Base-by-base conservation (phyloP, 2,329 filamentous ascomycete species). In the Talaromyces funiculosus region DNA sequence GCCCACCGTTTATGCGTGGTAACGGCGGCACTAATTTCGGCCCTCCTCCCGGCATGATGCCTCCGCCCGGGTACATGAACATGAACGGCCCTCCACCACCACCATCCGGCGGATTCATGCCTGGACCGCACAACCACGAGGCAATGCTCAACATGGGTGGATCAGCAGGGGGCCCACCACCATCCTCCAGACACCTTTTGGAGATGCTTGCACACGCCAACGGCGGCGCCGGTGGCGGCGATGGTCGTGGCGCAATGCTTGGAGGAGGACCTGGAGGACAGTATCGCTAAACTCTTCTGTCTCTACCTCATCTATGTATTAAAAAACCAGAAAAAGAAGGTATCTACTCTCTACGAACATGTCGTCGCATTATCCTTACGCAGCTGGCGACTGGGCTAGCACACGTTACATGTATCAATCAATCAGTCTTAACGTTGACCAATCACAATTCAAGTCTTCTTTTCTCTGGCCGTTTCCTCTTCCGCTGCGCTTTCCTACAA, bases 21-120 rank as follows among this genome's bases (percentile, higher is more conserved):
- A 67, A 62, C 24, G 59, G 70, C 5, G 63, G 67, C 14, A 61
- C 65, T 16, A 68, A 65, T 31, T 73, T 71, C 56, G 72, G 69
- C 2, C 72, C 71, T 54, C 76, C 76, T 12, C 76, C 76, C 5
- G 76, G 75, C 53, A 78, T 78, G 73, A 75, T 76, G 67, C 76
- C 76, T 29, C 77, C 76, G 24, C 77, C 76, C 3, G 77, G 76
- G 24, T 79, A 78, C 62, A 73, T 78, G 68, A 67, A 65, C 61
- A 67, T 67, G 70, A 76, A 74, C 51, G 74, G 69, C 2, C 75
- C 73, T 42, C 73, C 71, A 4, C 75, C 74, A 5, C 70, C 70
- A 45, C 60, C 55, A 35, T 51, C 59, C 14, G 53, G 43, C 4
- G 73, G 68, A 3, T 76, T 76, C 54, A 73, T 77, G 73, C 71